Percentiles rank a stretch among this genome's conserved stretches.
These are phyloP conservation scores for Talaromyces amestolkiae DNA, from an alignment of 2,329 filamentous ascomycete species.

Conservation along the genomic window DNA sequence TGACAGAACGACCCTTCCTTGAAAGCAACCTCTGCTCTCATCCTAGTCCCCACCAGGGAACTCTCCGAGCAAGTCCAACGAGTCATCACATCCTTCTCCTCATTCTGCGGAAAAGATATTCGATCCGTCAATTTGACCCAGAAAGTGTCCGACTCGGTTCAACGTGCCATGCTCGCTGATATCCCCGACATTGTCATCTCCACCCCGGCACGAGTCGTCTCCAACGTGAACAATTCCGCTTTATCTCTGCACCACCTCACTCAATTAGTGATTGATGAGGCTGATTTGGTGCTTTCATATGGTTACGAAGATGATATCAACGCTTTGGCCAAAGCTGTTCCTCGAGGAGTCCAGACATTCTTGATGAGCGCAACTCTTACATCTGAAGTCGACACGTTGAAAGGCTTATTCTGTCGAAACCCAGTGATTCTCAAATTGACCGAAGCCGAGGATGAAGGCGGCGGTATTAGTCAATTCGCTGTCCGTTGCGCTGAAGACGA, in stretches of 20 bases:
- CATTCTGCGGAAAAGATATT: conserved; percentile 82
- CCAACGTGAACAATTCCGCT: conserved; percentile 70
- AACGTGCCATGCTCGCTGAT: conserved; percentile 79
- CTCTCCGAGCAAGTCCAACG: conserved; percentile 88
- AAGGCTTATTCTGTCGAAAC: conserved; percentile 78
- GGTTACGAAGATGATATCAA: conserved; percentile 90
- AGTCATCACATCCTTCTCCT: conserved; percentile 70
- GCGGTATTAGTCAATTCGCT: conserved; percentile 79
- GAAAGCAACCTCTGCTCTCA: conserved; percentile 67
- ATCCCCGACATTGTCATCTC: conserved; percentile 86
- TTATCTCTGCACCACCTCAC: conserved; percentile 69
- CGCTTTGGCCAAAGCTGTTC: conserved; percentile 71
- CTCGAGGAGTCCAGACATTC: conserved; percentile 82
- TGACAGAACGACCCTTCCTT: conserved; percentile 36
- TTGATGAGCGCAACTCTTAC: conserved; percentile 93
- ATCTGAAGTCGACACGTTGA: conserved; percentile 79
- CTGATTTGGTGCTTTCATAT: conserved; percentile 88
- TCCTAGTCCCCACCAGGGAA: conserved; percentile 91
- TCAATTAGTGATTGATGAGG: conserved; percentile 87
- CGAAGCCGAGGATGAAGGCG: conserved; percentile 73
- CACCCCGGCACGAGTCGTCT: conserved; percentile 79
- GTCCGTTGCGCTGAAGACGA: conserved; percentile 94
- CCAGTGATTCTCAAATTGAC: conserved; percentile 79
- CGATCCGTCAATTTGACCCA: conserved; percentile 82
- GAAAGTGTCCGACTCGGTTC: conserved; percentile 84